phyloP scores from a whole-genome alignment of 2,329 filamentous ascomycete genomes.

The Fusarium sp. region DNA sequence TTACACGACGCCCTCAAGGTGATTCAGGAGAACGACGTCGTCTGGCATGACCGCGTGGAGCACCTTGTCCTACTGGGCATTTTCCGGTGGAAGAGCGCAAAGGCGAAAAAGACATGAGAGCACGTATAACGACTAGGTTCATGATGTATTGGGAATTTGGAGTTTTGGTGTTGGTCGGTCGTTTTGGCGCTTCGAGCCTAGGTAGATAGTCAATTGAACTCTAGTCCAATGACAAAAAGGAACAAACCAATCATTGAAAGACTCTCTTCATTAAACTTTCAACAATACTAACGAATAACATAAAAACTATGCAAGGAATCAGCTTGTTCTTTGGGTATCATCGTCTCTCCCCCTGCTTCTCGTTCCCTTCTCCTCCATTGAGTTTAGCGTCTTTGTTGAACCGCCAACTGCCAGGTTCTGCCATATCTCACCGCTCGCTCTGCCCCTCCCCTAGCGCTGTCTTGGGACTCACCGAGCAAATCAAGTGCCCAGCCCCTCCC shows the following conservation, averaged over 20 bases:
- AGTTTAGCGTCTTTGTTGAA: background rate
- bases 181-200: background rate
- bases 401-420: constrained; percentile 18
- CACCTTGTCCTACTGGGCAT: constrained; percentile 34
- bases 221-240: background rate
- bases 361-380: background rate
- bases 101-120: background rate
- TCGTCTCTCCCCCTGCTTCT: background rate
- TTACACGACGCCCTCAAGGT: constrained; percentile 36
- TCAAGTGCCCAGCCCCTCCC: constrained; percentile 16
- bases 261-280: background rate
- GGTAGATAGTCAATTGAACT: background rate
- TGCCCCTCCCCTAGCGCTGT: constrained; percentile 28
- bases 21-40: constrained; percentile 29
- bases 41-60: constrained; percentile 33
- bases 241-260: background rate
- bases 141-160: background rate
- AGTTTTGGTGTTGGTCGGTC: background rate
- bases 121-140: background rate
- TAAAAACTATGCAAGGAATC: background rate
- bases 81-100: constrained; percentile 16
- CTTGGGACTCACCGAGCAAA: constrained; percentile 43
- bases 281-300: background rate
- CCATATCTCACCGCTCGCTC: constrained; percentile 25
- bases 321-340: background rate